These are phyloP conservation scores for Scleromitrula shiraiana DNA, from an alignment of 2,329 filamentous ascomycete genomes.

Conservation along the genomic window DNA sequence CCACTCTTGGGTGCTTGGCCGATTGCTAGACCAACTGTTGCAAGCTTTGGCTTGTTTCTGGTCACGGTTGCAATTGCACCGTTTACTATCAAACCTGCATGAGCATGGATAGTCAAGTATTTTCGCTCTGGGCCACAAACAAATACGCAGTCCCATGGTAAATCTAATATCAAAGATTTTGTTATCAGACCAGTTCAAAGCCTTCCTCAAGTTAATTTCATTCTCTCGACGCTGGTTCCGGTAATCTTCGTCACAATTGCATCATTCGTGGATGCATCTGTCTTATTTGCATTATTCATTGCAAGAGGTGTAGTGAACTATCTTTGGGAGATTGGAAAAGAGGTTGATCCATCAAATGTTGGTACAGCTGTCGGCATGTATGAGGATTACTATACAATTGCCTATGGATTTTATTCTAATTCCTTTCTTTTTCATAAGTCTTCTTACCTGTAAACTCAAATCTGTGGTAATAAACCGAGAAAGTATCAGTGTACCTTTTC, in stretches of 20 bases:
- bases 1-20: slow-evolving; percentile 40
- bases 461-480: too few species aligned
- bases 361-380: slow-evolving; percentile 16
- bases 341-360: slow-evolving; percentile 1
- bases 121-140: background rate
- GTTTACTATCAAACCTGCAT: slow-evolving; percentile 16
- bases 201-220: slow-evolving; percentile 15
- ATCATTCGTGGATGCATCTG: slow-evolving; percentile 40
- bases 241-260: slow-evolving; percentile 20
- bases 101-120: background rate
- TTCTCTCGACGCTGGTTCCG: slow-evolving; percentile 15
- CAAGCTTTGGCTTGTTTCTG: slow-evolving; percentile 20
- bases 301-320: slow-evolving; percentile 40
- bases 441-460: too few species aligned
- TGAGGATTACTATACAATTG: slow-evolving; percentile 22
- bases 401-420: slow-evolving; percentile 38
- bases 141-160: background rate
- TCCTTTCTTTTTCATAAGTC: slow-evolving; percentile 55
- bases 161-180: background rate
- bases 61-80: slow-evolving; percentile 11
- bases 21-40: slow-evolving; percentile 16
- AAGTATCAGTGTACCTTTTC: too few species aligned
- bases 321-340: slow-evolving; percentile 30
- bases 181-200: background rate
- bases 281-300: slow-evolving; percentile 43